Conservation (phyloP, 495 filamentous ascomycete genomes). For the Penicillium odoratum region DNA sequence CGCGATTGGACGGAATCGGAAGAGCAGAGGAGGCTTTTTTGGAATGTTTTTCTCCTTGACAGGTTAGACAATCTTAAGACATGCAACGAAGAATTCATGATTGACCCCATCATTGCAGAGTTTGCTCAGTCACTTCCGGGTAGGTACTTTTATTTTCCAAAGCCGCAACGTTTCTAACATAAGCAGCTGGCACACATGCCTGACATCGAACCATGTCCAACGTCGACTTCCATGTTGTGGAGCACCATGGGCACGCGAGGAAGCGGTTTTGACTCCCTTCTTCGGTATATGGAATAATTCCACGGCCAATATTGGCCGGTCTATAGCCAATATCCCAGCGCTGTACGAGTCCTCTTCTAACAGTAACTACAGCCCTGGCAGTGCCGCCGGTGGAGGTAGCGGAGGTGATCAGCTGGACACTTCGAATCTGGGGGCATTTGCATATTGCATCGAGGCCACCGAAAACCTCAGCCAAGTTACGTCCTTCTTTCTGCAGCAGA, state of each 20-base stretch:
- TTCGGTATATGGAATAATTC: conserved; percentile 45
- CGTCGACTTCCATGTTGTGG: conserved; percentile 22
- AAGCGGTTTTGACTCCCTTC: conserved; percentile 36
- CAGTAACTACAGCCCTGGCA: conserved; percentile 36
- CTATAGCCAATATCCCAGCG: conserved; percentile 29
- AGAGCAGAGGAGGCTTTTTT: conserved; percentile 52
- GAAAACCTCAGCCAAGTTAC: conserved; percentile 11
- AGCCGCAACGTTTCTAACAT: not conserved
- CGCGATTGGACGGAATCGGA: conserved; percentile 48
- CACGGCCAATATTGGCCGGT: conserved; percentile 34
- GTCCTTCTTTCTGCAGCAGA: conserved; percentile 16
- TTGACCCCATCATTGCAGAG: not conserved
- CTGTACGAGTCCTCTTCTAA: conserved; percentile 12
- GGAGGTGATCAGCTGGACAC: not conserved
- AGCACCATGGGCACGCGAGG: conserved; percentile 29
- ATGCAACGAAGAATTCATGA: too few species aligned
- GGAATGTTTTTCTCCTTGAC: conserved; percentile 41
- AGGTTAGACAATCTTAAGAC: conserved; percentile 3
- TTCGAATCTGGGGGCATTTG: conserved; percentile 28
- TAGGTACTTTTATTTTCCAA: not conserved
- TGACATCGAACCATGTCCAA: conserved; percentile 24
- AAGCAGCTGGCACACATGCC: conserved; percentile 34
- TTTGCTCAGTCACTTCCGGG: conserved; percentile 28
- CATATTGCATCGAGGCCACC: conserved; percentile 28
- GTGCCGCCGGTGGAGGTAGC: not conserved